phyloP scores from a whole-genome alignment of 2,329 filamentous ascomycete species.

The Conoideocrella luteorostrata region DNA sequence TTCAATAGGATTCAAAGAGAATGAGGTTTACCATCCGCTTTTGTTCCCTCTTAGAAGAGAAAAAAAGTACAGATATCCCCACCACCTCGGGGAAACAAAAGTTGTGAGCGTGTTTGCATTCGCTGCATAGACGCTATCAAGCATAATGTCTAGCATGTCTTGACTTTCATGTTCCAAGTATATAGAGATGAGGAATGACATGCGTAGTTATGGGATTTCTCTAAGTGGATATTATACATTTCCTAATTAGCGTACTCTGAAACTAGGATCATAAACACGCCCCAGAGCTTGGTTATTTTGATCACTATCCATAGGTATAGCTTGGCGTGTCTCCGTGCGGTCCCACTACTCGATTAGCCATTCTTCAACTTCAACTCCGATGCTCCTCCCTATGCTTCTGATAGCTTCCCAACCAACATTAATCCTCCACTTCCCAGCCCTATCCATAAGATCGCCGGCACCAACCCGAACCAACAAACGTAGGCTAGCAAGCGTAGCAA shows the following conservation, averaged over 20 bases:
- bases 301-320: too few relatives aligned
- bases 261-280: too few relatives aligned
- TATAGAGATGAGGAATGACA: neutral
- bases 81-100: too few relatives aligned
- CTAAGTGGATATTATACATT: too few relatives aligned
- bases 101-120: neutral
- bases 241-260: too few relatives aligned
- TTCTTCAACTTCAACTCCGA: slow-evolving; percentile 74
- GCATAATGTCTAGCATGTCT: slow-evolving; percentile 1
- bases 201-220: too few relatives aligned
- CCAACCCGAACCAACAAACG: slow-evolving; percentile 61
- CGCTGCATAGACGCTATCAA: neutral
- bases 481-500: slow-evolving; percentile 68
- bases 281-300: too few relatives aligned
- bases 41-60: too few relatives aligned
- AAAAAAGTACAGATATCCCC: too few relatives aligned
- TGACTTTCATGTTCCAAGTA: neutral
- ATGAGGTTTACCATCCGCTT: too few relatives aligned
- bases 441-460: slow-evolving; percentile 58
- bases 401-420: slow-evolving; percentile 75
- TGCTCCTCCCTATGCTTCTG: slow-evolving; percentile 60
- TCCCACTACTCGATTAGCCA: slow-evolving; percentile 57
- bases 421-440: slow-evolving; percentile 68
- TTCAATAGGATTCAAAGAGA: too few relatives aligned
- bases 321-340: too few relatives aligned